Conservation (phyloP, 306 rosid genomes). For the Citrullus colocynthis region DNA sequence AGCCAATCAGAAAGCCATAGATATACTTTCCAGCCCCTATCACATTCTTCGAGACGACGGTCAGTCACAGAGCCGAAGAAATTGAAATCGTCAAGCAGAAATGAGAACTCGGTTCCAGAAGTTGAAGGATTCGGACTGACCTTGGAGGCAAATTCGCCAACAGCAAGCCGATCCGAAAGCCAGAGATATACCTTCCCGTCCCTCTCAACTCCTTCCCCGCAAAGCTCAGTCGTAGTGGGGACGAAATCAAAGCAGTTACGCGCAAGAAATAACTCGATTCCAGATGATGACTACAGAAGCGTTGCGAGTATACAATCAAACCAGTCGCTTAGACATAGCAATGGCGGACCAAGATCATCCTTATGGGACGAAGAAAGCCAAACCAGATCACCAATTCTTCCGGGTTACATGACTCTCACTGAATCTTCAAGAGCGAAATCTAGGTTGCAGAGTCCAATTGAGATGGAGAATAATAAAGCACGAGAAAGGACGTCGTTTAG, state of each 20-base stretch:
- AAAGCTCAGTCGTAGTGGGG: conserved; percentile 24
- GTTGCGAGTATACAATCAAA: conserved; percentile 52
- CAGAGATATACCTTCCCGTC: conserved; percentile 30
- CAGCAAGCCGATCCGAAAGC: conserved; percentile 48
- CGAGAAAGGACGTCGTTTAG: conserved; percentile 44
- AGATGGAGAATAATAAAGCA: conserved; percentile 39
- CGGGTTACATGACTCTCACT: conserved; percentile 82
- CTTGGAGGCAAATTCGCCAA: conserved; percentile 58
- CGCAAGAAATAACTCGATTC: conserved; percentile 37
- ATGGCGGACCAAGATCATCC: conserved; percentile 34
- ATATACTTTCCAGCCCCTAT: conserved; percentile 22
- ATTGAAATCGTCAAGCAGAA: conserved; percentile 49
- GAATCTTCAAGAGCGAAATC: conserved; percentile 83
- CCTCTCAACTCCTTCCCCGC: conserved; percentile 52
- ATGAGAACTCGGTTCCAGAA: conserved; percentile 20
- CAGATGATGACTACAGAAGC: conserved; percentile 64
- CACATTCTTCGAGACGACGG: conserved; percentile 51
- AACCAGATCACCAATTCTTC: conserved; percentile 58
- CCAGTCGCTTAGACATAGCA: conserved; percentile 56
- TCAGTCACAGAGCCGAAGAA: conserved; percentile 24
- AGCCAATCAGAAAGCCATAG: conserved; percentile 44
- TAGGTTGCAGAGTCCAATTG: conserved; percentile 58
- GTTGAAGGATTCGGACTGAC: conserved; percentile 44
- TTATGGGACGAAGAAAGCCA: conserved; percentile 69
- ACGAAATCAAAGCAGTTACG: conserved; percentile 40